A percentile compares a stretch with the other conserved stretches of the same genome.
These are phyloP conservation scores for Apophysomyces variabilis DNA, from an alignment of 371 early-diverging fungal genomes.

Conservation along the genomic window DNA sequence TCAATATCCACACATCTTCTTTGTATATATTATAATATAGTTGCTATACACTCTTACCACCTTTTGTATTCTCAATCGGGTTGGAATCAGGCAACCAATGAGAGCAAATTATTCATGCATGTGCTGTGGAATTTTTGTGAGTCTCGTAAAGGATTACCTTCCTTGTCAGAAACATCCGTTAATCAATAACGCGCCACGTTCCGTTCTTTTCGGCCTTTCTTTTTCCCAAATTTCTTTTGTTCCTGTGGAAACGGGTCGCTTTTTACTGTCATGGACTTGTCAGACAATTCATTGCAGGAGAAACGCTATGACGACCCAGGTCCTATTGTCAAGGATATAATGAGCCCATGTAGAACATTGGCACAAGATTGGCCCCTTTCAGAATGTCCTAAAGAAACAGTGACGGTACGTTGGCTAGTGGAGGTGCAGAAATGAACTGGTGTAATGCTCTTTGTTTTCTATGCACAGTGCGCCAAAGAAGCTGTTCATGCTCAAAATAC, in stretches of 20 bases:
- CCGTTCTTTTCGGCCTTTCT: constrained; percentile 1
- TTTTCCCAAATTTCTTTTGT: background rate
- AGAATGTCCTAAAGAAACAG: background rate
- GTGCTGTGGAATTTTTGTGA: background rate
- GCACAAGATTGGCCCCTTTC: background rate
- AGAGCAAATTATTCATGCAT: background rate
- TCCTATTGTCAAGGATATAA: background rate
- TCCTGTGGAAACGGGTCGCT: background rate
- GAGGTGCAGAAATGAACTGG: background rate
- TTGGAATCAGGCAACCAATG: too few relatives aligned
- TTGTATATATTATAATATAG: too few relatives aligned
- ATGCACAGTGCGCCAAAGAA: constrained; percentile 4
- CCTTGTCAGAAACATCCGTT: too few relatives aligned
- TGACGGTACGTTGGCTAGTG: background rate
- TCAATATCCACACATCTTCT: too few relatives aligned
- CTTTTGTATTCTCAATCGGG: too few relatives aligned
- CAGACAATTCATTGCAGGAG: constrained; percentile 1
- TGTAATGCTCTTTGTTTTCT: background rate
- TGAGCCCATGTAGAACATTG: background rate
- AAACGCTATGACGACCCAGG: background rate
- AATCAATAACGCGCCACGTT: background rate
- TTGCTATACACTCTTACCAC: too few relatives aligned
- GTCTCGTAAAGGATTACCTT: too few relatives aligned
- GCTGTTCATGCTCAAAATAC: constrained; percentile 8
- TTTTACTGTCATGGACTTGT: background rate